A percentile compares a stretch with the other conserved stretches of the same genome.
These are phyloP conservation scores for Curvularia spicifera DNA, from an alignment of 2,329 filamentous ascomycete species.

Conservation along the genomic window DNA sequence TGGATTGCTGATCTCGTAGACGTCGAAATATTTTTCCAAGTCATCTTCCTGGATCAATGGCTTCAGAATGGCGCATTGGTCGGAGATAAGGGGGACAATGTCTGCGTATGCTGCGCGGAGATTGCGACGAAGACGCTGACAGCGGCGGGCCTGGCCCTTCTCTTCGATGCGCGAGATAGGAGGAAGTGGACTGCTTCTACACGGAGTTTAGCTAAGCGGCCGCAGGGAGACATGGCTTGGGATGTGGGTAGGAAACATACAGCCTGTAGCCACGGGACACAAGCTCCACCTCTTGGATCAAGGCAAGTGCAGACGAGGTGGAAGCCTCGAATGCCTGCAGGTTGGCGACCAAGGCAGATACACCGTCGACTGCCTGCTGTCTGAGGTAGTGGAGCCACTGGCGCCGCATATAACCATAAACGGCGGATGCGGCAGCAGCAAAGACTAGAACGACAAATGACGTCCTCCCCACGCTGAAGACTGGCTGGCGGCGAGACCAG, in stretches of 20 bases:
- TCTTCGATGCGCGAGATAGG: slow-evolving; percentile 93
- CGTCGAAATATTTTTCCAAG: slow-evolving; percentile 88
- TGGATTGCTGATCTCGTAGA: slow-evolving; percentile 58
- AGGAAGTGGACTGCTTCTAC: slow-evolving; percentile 83
- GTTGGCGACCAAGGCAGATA: slow-evolving; percentile 71
- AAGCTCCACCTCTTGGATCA: slow-evolving; percentile 94
- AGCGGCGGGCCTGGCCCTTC: slow-evolving; percentile 77
- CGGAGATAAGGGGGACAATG: slow-evolving; percentile 73
- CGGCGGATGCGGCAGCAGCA: slow-evolving; percentile 60
- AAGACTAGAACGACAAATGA: slow-evolving; percentile 58
- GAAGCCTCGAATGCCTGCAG: slow-evolving; percentile 83
- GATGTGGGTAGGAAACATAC: slow-evolving; percentile 55
- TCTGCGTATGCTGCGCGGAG: slow-evolving; percentile 73
- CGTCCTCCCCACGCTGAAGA: slow-evolving; percentile 63
- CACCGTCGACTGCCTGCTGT: slow-evolving; percentile 73
- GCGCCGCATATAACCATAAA: slow-evolving; percentile 75
- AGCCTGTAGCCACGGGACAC: slow-evolving; percentile 89
- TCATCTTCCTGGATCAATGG: slow-evolving; percentile 79
- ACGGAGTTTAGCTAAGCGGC: slow-evolving; percentile 31
- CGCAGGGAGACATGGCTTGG: slow-evolving; percentile 9
- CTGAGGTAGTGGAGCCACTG: slow-evolving; percentile 83
- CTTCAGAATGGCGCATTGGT: slow-evolving; percentile 71
- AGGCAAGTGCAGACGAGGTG: slow-evolving; percentile 74
- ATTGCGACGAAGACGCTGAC: slow-evolving; percentile 77
- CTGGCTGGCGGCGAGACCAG: slow-evolving; percentile 66